Percentiles rank a stretch among this genome's conserved stretches.
phyloP scores from a whole-genome alignment of 208 protist species.

The Trypanosoma rangeli region DNA sequence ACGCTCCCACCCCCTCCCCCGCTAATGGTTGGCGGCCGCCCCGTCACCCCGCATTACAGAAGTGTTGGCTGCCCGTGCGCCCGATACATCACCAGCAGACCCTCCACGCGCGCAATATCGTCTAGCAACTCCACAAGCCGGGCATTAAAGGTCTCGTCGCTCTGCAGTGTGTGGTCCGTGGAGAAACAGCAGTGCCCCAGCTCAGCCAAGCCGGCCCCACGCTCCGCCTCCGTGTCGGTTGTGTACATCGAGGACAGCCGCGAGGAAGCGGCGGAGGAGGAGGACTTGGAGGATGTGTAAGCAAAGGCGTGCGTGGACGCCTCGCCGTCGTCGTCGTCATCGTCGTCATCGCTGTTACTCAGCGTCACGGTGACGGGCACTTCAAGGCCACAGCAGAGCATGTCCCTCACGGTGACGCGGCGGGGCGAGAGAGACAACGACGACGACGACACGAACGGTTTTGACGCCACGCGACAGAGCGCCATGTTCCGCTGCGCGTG shows the following conservation, averaged over 20 bases:
- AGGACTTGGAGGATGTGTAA: not conserved
- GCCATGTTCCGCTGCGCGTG: constrained; percentile 10
- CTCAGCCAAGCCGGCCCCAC: constrained; percentile 1
- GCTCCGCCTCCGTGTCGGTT: constrained; percentile 11
- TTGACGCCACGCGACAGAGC: not conserved
- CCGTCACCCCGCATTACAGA: not conserved
- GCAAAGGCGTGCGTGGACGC: not conserved
- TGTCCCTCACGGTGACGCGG: not conserved
- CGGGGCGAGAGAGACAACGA: not conserved
- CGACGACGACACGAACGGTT: not conserved
- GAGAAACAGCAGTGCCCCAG: not conserved
- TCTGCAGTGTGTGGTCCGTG: not conserved
- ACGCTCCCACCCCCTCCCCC: too few species aligned
- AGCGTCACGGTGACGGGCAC: too few species aligned
- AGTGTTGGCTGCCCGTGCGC: not conserved
- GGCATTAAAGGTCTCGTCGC: not conserved
- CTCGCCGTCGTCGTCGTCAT: too few species aligned
- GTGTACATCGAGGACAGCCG: constrained; percentile 11
- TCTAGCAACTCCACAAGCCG: not conserved
- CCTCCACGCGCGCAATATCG: not conserved
- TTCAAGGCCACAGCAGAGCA: too few species aligned
- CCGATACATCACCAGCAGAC: not conserved
- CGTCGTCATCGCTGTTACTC: too few species aligned
- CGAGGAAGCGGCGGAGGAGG: constrained; percentile 4
- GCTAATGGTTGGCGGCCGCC: not conserved